These are phyloP conservation scores for Phytophthora podocarpi DNA, from an alignment of 352 stramenopile species.

Conservation along the genomic window DNA sequence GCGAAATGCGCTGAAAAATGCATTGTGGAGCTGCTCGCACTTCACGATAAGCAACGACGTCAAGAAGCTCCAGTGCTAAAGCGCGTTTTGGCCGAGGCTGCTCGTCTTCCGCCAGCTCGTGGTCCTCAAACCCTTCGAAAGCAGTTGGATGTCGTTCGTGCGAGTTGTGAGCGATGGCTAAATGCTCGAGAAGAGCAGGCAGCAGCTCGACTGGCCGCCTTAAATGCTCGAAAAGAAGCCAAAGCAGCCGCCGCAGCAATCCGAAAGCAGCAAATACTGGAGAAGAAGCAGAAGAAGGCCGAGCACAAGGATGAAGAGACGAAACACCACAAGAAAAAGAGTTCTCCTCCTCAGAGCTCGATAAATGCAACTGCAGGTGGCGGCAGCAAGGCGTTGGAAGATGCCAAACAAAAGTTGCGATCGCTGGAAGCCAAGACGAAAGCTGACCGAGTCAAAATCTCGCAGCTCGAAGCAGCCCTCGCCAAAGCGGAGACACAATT, in stretches of 20 bases:
- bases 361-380: not conserved
- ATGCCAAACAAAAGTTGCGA: slow-evolving; percentile 81
- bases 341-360: slow-evolving; percentile 14
- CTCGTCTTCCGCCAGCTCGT: slow-evolving; percentile 54
- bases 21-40: slow-evolving; percentile 41
- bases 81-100: slow-evolving; percentile 46
- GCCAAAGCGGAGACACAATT: slow-evolving; percentile 56
- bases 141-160: slow-evolving; percentile 60
- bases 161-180: slow-evolving; percentile 43
- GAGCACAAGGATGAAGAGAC: slow-evolving; percentile 21
- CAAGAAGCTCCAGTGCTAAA: slow-evolving; percentile 47
- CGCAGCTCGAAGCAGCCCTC: slow-evolving; percentile 71
- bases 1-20: slow-evolving; percentile 51
- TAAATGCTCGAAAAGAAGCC: slow-evolving; percentile 21
- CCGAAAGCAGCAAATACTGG: slow-evolving; percentile 15
- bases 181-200: slow-evolving; percentile 39
- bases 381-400: slow-evolving; percentile 52
- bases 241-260: slow-evolving; percentile 16
- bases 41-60: slow-evolving; percentile 37
- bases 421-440: slow-evolving; percentile 68
- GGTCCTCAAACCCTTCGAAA: slow-evolving; percentile 65
- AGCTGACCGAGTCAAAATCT: slow-evolving; percentile 74
- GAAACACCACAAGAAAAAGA: slow-evolving; percentile 23
- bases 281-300: slow-evolving; percentile 23
- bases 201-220: slow-evolving; percentile 21